Conservation (phyloP, 768 basidiomycete genomes). For the Holtermanniella nyarrowii region DNA sequence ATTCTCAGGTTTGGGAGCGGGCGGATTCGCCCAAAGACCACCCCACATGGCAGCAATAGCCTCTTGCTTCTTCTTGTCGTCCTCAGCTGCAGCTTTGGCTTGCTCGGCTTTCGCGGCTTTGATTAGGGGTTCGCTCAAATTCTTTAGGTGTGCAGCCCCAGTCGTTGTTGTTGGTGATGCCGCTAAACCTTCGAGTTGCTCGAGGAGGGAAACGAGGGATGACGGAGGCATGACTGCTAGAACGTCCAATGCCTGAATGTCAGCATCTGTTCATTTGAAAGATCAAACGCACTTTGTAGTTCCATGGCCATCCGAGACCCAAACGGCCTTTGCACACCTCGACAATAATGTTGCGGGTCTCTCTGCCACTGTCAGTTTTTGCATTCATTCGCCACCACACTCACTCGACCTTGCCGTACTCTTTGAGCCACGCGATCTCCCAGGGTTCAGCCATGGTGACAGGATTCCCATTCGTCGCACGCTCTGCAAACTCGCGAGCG, state of each 20-base stretch:
- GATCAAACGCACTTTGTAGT: constrained; percentile 19
- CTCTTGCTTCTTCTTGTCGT: constrained; percentile 24
- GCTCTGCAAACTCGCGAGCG: constrained; percentile 24
- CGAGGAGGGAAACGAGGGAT: constrained; percentile 10
- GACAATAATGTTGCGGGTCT: constrained; percentile 23
- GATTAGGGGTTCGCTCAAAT: constrained; percentile 12
- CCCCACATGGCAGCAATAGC: constrained; percentile 35
- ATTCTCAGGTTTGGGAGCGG: constrained; percentile 1
- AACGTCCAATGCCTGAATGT: constrained; percentile 15
- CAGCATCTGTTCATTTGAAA: too few relatives aligned
- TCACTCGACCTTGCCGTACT: constrained; percentile 21
- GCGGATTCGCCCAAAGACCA: constrained; percentile 27
- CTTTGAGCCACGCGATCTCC: constrained; percentile 13
- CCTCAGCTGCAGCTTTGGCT: constrained; percentile 24
- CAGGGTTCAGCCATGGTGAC: constrained; percentile 9
- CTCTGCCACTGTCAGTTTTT: background rate
- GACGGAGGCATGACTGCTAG: constrained; percentile 14
- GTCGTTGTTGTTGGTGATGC: constrained; percentile 11
- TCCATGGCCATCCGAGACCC: constrained; percentile 28
- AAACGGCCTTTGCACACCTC: constrained; percentile 26
- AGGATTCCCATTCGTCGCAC: constrained; percentile 17
- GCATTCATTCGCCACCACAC: background rate
- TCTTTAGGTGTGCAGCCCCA: constrained; percentile 21
- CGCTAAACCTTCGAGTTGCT: constrained; percentile 15
- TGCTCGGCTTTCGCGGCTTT: constrained; percentile 23